These are phyloP conservation scores for Ogataea hybrid DNA, from an alignment of 1,139 yeast species.

Conservation along the genomic window DNA sequence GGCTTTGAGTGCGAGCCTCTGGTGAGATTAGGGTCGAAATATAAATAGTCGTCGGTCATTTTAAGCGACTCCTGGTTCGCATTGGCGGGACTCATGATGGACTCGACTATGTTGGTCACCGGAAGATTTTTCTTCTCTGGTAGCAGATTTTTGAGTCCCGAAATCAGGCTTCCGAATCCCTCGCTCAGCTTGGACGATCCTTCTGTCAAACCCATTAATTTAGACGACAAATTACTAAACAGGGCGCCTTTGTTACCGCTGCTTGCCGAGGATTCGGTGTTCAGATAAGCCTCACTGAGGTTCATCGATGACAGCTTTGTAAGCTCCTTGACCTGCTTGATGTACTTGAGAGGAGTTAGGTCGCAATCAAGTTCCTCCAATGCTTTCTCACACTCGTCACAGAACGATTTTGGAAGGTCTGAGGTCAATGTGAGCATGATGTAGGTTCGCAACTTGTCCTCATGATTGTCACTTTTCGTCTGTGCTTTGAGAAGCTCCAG, in stretches of 20 bases:
- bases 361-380: constrained; percentile 59
- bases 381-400: constrained; percentile 61
- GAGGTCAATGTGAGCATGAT: constrained; percentile 66
- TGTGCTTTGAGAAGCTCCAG: constrained; percentile 49
- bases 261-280: constrained; percentile 13
- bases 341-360: constrained; percentile 62
- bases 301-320: constrained; percentile 59
- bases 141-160: constrained; percentile 81
- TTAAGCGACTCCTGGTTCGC: constrained; percentile 60
- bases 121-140: constrained; percentile 90
- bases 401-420: constrained; percentile 56
- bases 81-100: constrained; percentile 79
- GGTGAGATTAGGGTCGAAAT: constrained; percentile 80
- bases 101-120: constrained; percentile 84
- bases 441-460: constrained; percentile 86
- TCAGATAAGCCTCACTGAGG: constrained; percentile 21
- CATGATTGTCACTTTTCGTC: constrained; percentile 55
- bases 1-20: constrained; percentile 89
- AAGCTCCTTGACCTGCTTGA: constrained; percentile 77
- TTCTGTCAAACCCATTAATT: constrained; percentile 80
- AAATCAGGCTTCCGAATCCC: constrained; percentile 82
- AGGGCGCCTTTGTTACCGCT: constrained; percentile 48
- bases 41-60: constrained; percentile 84
- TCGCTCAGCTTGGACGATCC: constrained; percentile 61
- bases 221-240: constrained; percentile 73